phyloP scores from a whole-genome alignment of 768 basidiomycete genomes.

The Cubamyces sp. region DNA sequence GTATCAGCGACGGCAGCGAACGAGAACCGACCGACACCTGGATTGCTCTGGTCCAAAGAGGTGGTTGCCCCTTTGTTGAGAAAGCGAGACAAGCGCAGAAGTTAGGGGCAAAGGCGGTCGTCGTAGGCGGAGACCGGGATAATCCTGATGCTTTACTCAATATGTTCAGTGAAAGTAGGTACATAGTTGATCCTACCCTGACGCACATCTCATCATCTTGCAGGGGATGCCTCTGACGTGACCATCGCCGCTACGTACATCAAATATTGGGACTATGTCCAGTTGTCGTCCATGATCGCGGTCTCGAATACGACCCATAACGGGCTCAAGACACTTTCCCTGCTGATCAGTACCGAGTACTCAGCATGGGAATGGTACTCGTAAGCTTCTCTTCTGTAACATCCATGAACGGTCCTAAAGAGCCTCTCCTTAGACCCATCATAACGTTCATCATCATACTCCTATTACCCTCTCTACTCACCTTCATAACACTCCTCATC shows the following conservation, averaged over 20 bases:
- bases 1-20: constrained; percentile 53
- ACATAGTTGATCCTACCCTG: constrained; percentile 9
- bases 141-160: constrained; percentile 80
- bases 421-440: constrained; percentile 58
- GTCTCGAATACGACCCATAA: constrained; percentile 80
- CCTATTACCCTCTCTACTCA: constrained; percentile 86
- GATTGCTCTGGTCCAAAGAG: constrained; percentile 92
- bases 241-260: constrained; percentile 87
- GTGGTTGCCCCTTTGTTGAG: constrained; percentile 87
- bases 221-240: constrained; percentile 87
- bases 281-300: constrained; percentile 69
- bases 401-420: not conserved
- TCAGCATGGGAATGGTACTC: constrained; percentile 94
- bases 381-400: constrained; percentile 48
- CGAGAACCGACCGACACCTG: constrained; percentile 73
- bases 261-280: constrained; percentile 77
- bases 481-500: constrained; percentile 85
- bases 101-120: constrained; percentile 83
- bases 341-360: constrained; percentile 78
- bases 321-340: constrained; percentile 72
- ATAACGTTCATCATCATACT: constrained; percentile 87
- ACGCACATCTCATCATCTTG: constrained; percentile 17
- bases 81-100: constrained; percentile 62
- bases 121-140: constrained; percentile 88
- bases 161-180: constrained; percentile 89